Conservation (phyloP, 1,284 basidiomycete species). For the Tremellales sp. region DNA sequence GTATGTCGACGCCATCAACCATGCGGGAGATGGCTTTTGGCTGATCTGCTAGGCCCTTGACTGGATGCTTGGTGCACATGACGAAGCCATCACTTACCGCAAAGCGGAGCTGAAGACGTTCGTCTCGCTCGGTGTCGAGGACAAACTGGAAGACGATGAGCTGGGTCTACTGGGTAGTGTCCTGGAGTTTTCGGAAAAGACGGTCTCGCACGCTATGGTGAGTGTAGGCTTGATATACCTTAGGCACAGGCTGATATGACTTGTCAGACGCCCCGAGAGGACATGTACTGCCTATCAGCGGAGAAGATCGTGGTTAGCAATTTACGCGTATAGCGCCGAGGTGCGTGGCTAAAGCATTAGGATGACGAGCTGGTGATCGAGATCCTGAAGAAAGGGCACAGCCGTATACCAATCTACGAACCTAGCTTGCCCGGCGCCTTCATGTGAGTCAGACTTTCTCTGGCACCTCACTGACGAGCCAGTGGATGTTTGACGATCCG, state of each 20-base stretch:
- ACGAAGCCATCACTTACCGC: conserved; percentile 66
- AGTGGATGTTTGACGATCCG: conserved; percentile 29
- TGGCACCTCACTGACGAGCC: background rate
- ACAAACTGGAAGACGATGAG: conserved; percentile 77
- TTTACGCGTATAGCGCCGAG: background rate
- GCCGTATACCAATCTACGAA: conserved; percentile 83
- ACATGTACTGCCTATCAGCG: conserved; percentile 49
- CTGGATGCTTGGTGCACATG: conserved; percentile 50
- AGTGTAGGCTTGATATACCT: conserved; percentile 4
- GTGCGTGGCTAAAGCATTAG: conserved; percentile 7
- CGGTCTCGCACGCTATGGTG: conserved; percentile 70
- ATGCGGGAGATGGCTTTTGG: no score
- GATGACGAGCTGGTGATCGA: conserved; percentile 63
- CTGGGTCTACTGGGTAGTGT: conserved; percentile 79
- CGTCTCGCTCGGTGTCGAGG: conserved; percentile 62
- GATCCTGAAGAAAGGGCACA: conserved; percentile 55
- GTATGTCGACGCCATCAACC: no score
- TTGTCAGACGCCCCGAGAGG: conserved; percentile 47
- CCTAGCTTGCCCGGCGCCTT: conserved; percentile 60
- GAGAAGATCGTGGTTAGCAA: conserved; percentile 47
- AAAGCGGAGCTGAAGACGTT: conserved; percentile 89
- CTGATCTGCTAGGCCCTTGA: conserved; percentile 48
- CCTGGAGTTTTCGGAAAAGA: conserved; percentile 75
- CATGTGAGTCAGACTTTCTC: conserved; percentile 21
- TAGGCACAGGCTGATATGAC: no score